Percentiles rank a stretch among this genome's conserved stretches.
These are phyloP conservation scores for Phialophora tarda DNA, from an alignment of 2,329 filamentous ascomycete genomes.

Conservation along the genomic window DNA sequence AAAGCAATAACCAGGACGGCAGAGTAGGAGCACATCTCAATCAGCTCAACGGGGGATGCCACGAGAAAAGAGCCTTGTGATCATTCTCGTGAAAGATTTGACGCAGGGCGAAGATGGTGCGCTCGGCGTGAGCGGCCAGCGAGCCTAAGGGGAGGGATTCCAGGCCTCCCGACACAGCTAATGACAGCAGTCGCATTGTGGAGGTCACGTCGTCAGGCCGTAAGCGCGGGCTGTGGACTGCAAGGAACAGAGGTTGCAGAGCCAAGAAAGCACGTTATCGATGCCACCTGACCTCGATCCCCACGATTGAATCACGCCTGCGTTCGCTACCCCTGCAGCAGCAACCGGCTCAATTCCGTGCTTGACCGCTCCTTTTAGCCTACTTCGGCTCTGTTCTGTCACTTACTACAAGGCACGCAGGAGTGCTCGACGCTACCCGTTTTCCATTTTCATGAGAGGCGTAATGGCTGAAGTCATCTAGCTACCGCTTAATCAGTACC, in stretches of 20 bases:
- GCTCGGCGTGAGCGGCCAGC: constrained; percentile 12
- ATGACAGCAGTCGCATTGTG: not conserved
- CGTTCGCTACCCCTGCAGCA: not conserved
- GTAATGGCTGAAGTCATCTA: not conserved
- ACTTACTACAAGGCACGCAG: not conserved
- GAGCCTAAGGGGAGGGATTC: not conserved
- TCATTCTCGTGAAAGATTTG: constrained; percentile 17
- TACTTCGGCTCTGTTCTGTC: not conserved
- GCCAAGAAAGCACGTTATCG: constrained; percentile 11
- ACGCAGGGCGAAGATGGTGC: constrained; percentile 9
- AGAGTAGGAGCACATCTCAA: constrained; percentile 9
- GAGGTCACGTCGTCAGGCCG: not conserved
- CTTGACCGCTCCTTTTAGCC: not conserved
- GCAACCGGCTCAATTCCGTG: not conserved
- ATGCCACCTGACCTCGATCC: constrained; percentile 11
- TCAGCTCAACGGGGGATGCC: constrained; percentile 7
- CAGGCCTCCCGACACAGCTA: constrained; percentile 2
- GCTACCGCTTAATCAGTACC: not conserved
- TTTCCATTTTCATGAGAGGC: not conserved
- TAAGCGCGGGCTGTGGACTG: constrained; percentile 5
- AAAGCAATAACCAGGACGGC: not conserved
- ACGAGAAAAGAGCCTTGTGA: constrained; percentile 26
- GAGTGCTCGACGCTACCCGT: not conserved
- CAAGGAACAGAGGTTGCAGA: not conserved
- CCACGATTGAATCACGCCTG: not conserved